Base-by-base conservation (phyloP, 345 rosid genomes). In the Moricandia arvensis region DNA sequence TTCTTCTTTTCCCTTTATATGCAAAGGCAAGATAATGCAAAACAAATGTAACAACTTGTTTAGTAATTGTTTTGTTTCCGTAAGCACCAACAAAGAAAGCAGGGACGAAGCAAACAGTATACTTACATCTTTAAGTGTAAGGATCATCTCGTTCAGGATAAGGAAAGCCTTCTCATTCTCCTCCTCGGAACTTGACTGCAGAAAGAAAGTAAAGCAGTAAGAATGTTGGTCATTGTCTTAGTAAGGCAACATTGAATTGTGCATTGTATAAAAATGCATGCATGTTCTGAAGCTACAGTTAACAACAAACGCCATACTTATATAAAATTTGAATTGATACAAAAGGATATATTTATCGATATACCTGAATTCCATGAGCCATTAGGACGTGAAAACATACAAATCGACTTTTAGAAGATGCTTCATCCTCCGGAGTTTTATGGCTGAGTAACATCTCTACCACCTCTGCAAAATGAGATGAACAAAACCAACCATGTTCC, bases 91-190 rank as follows among this genome's bases (percentile, higher is more conserved):
- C 27, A 13, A 33, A 13, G 53, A 26, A 61, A 61, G n/a, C 10
- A 63, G 53, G 12, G 5, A 62, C 6, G 11, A 55, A 18, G 76
- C n/a, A 65, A 77, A 58, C 24, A 47, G 49, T 37, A 51, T 47
- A 78, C 91, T 80, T 91, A 94, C 98, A 82, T 90, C 93, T 81
- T 95, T 95, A 68, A 88, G 83, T 43, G 85, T 82, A 69, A 92
- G 82, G 80, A 95, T 90, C 74, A 95, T 89, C 84, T 95, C 98
- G 78, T 90, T 90, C 71, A 92, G 88, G 73, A 95, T 83, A 71
- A 88, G 96, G 83, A 95, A 92, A 57, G 88, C 87, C 85, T 86
- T 90, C 26, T 85, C 82, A 79, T 82, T 87, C 76, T 92, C 90
- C 75, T 90, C 93, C 76, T 89, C 89, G 17, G 72, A 59, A 78